Base-by-base conservation (phyloP, 768 basidiomycete genomes). In the Xanthoconium purpureum region DNA sequence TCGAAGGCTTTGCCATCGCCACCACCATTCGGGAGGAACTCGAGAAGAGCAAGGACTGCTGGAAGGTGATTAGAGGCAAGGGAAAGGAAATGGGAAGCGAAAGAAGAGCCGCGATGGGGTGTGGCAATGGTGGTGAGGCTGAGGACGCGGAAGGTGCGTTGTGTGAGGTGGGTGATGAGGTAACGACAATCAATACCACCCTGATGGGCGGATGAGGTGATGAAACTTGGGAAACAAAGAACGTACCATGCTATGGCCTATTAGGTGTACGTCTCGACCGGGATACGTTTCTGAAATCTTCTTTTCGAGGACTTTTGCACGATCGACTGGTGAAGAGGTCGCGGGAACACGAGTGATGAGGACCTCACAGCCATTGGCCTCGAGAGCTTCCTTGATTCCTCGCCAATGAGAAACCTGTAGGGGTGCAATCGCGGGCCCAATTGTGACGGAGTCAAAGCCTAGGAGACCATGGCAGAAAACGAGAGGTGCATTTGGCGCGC, bases 401-500 rank as follows among this genome's bases (percentile, higher is more conserved):
- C 96, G 83, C 97, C 97, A 99, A 71, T 99, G 94, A 3, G 88
- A 80, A 40, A 99, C 92, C 65, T 94, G 85, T 17, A 98, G 64
- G 5, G 92, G 86, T 13, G 87, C 85, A 54, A 88, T 89, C 44
- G 87, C 75, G 3, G 81, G 85, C 1, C 89, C 88, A 24, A 93
- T 87, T 3, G 84, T 88, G 62, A 94, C 82, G 0, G 85, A 87
- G 68, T 95, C 92, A 60, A 94, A 95, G 1, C 93, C 92, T 9
- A 98, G 80, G 1, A 97, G 80, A 10, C 95, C 96, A 67, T 98
- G 96, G 63, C 96, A 98, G 72, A 98, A 98, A 2, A 98, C 88
- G 44, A 98, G 73, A 0, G 96, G 96, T 59, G 92, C 84, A 56
- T 81, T 81, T 0, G 95, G 88, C 1, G 91, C 78, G 6, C 82